Conservation (phyloP, 2,329 filamentous ascomycete genomes). For the Claviceps pazoutovae region DNA sequence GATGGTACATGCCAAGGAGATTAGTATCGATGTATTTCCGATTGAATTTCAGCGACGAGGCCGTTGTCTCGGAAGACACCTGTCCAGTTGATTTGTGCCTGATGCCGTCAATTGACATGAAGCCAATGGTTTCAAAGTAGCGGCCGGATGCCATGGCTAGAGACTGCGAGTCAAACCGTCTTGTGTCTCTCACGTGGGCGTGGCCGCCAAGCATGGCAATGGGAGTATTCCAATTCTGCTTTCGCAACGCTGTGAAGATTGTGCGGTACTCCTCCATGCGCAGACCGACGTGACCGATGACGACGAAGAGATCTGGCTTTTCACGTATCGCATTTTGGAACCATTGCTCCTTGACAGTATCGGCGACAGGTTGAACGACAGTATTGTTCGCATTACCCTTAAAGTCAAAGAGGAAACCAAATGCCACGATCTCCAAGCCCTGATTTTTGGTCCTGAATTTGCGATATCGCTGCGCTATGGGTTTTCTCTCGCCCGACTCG, state of each 20-base stretch:
- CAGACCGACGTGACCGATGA: conserved; percentile 74
- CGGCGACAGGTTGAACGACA: conserved; percentile 62
- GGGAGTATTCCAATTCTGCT: conserved; percentile 63
- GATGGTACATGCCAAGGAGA: conserved; percentile 67
- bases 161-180: conserved; percentile 62
- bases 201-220: conserved; percentile 91
- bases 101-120: conserved; percentile 68
- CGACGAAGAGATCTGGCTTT: conserved; percentile 74
- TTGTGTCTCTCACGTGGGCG: conserved; percentile 74
- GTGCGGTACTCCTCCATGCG: conserved; percentile 65
- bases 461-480: conserved; percentile 69
- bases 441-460: conserved; percentile 89
- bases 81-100: conserved; percentile 17
- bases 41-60: conserved; percentile 44
- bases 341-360: conserved; percentile 75
- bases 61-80: conserved; percentile 18
- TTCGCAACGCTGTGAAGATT: conserved; percentile 66
- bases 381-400: conserved; percentile 84
- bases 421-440: conserved; percentile 68
- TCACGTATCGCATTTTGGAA: conserved; percentile 77
- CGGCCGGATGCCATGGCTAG: conserved; percentile 75
- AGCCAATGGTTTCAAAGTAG: conserved; percentile 92
- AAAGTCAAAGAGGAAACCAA: conserved; percentile 94
- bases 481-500: conserved; percentile 53
- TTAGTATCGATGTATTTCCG: conserved; percentile 92